These are phyloP conservation scores for Papiliotrema laurentii DNA, from an alignment of 1,284 basidiomycete species.

Conservation along the genomic window DNA sequence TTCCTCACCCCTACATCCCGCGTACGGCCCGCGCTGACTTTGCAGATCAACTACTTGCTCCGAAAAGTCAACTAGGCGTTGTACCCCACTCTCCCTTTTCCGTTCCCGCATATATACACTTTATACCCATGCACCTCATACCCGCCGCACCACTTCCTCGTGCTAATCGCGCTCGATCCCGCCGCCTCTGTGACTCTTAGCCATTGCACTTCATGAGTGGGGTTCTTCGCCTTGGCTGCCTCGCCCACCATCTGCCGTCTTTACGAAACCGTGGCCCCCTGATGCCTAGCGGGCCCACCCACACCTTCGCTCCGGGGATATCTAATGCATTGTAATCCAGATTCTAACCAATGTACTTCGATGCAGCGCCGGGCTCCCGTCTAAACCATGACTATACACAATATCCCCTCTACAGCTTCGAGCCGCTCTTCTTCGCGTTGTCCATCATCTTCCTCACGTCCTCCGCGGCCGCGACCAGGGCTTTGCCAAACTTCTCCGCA, in stretches of 20 bases:
- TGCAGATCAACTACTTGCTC: slow-evolving; percentile 15
- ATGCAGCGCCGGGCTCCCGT: neutral
- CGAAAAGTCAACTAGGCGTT: slow-evolving; percentile 3
- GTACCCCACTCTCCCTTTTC: neutral
- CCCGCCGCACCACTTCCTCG: neutral
- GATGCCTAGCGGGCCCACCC: too few species aligned
- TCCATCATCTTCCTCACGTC: slow-evolving; percentile 73
- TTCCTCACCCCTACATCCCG: neutral
- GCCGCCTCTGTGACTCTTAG: too few species aligned
- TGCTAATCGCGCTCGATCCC: neutral
- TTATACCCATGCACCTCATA: neutral
- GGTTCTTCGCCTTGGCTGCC: too few species aligned
- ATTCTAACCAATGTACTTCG: neutral
- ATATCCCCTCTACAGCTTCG: slow-evolving; percentile 20
- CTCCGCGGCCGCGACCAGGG: slow-evolving; percentile 71
- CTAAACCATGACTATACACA: too few species aligned
- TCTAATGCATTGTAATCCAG: too few species aligned
- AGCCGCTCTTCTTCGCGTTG: slow-evolving; percentile 50
- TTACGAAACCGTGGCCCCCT: too few species aligned
- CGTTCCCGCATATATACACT: neutral
- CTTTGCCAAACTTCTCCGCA: slow-evolving; percentile 60
- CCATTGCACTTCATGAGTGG: too few species aligned
- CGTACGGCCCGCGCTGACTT: neutral
- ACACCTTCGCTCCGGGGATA: too few species aligned
- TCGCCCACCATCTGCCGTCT: too few species aligned